phyloP scores from a whole-genome alignment of 2,329 filamentous ascomycete genomes.

The Phialophora expanda region DNA sequence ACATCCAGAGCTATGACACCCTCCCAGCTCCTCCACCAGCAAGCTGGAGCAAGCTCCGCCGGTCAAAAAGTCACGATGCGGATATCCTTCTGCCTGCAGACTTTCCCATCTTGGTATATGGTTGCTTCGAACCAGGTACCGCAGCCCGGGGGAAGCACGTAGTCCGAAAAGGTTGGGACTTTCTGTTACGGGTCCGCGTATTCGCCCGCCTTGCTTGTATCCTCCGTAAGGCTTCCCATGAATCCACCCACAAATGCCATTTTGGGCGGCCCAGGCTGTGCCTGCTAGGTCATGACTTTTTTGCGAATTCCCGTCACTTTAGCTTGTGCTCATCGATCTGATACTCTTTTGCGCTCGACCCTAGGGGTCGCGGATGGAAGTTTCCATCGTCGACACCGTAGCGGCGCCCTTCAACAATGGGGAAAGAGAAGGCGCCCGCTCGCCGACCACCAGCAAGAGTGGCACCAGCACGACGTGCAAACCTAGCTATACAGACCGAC shows the following conservation, averaged over 20 bases:
- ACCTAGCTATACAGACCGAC: not conserved
- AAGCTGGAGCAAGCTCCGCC: not conserved
- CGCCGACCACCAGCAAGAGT: not conserved
- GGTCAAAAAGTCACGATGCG: not conserved
- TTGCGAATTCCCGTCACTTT: not conserved
- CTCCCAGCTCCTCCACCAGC: not conserved
- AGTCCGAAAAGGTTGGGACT: not conserved
- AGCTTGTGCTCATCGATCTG: not conserved
- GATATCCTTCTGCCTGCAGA: not conserved
- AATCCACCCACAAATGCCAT: not conserved
- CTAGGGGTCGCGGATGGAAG: not conserved
- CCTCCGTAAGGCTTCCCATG: not conserved
- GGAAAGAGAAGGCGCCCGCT: constrained; percentile 1
- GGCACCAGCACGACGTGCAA: not conserved
- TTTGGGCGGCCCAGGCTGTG: not conserved
- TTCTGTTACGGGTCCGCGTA: not conserved
- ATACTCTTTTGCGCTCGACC: not conserved
- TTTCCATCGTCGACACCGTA: not conserved
- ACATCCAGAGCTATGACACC: not conserved
- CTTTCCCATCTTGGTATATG: not conserved
- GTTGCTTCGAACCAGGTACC: not conserved
- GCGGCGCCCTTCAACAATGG: not conserved
- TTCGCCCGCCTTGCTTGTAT: not conserved
- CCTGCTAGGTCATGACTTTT: not conserved
- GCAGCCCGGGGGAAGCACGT: not conserved